Percentiles rank a stretch among this genome's conserved stretches.
phyloP scores from a whole-genome alignment of 2,329 filamentous ascomycete genomes.

The Phyllosticta citriasiana region DNA sequence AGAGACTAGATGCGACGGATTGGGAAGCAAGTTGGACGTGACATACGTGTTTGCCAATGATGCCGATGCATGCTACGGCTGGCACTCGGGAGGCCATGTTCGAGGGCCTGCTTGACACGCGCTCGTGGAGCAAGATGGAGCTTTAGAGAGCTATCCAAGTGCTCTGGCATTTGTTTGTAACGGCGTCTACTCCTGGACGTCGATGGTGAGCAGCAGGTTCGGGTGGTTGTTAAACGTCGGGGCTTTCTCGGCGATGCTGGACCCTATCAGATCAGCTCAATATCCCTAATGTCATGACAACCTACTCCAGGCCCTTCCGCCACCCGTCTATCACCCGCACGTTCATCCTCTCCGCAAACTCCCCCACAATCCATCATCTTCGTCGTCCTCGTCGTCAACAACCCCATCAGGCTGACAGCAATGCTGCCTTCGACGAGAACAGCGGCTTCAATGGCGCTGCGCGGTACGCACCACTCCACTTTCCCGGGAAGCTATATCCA shows the following conservation, averaged over 20 bases:
- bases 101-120: constrained; percentile 1
- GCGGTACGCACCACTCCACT: constrained; percentile 31
- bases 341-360: constrained; percentile 22
- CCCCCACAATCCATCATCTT: constrained; percentile 16
- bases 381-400: constrained; percentile 2
- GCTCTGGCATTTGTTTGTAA: neutral
- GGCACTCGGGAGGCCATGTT: constrained; percentile 44
- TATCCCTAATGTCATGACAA: constrained; percentile 22
- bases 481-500: constrained; percentile 2
- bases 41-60: constrained; percentile 81
- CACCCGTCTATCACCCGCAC: constrained; percentile 19
- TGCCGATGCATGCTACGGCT: constrained; percentile 82
- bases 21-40: constrained; percentile 17
- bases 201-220: neutral
- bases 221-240: no score
- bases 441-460: constrained; percentile 44
- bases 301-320: constrained; percentile 18
- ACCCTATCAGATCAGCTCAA: constrained; percentile 5
- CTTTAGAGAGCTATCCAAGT: neutral
- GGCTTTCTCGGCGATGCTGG: no score
- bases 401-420: constrained; percentile 1
- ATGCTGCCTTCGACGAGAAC: constrained; percentile 45
- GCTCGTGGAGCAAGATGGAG: neutral
- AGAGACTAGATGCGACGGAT: neutral
- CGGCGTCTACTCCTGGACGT: neutral